Conservation (phyloP, 805 yeast genomes). For the Middelhovenomyces tepae region DNA sequence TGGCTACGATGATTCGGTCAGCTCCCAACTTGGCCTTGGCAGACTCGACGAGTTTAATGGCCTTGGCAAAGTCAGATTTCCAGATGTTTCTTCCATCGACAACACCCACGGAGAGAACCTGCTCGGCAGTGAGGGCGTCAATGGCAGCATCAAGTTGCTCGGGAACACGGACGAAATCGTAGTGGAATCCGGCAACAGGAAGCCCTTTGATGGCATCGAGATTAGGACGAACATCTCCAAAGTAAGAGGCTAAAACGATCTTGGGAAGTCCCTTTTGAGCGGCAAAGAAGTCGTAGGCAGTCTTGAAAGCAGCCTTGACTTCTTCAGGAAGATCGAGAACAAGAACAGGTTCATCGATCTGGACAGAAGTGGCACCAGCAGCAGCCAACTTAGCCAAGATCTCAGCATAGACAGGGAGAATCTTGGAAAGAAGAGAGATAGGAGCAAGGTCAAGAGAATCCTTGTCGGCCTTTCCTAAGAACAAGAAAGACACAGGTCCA, state of each 20-base stretch:
- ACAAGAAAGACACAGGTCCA: conserved; percentile 94
- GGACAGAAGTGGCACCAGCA: conserved; percentile 94
- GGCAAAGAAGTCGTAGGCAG: conserved; percentile 72
- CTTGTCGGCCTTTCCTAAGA: conserved; percentile 97
- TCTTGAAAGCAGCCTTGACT: conserved; percentile 78
- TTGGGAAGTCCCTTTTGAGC: conserved; percentile 65
- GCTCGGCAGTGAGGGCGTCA: conserved; percentile 54
- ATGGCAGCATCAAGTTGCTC: conserved; percentile 86
- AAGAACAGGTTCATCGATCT: conserved; percentile 94
- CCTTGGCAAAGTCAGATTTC: conserved; percentile 91
- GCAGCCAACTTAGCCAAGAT: conserved; percentile 75
- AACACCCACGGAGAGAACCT: conserved; percentile 90
- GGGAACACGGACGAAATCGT: conserved; percentile 92
- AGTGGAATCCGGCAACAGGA: conserved; percentile 94
- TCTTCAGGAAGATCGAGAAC: conserved; percentile 86
- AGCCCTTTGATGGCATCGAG: conserved; percentile 76
- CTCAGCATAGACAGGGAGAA: conserved; percentile 89
- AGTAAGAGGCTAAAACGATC: conserved; percentile 81
- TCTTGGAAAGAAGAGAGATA: conserved; percentile 76
- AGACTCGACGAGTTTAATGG: conserved; percentile 69
- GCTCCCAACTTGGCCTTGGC: conserved; percentile 81
- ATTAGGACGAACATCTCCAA: conserved; percentile 98
- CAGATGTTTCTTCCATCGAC: conserved; percentile 99
- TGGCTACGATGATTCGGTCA: conserved; percentile 65
- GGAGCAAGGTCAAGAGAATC: conserved; percentile 94